Percentiles rank a stretch among this genome's conserved stretches.
Evolutionary conservation across 208 protist genomes (phyloP).

Genomic region (Acanthamoeba castellanii): DNA sequence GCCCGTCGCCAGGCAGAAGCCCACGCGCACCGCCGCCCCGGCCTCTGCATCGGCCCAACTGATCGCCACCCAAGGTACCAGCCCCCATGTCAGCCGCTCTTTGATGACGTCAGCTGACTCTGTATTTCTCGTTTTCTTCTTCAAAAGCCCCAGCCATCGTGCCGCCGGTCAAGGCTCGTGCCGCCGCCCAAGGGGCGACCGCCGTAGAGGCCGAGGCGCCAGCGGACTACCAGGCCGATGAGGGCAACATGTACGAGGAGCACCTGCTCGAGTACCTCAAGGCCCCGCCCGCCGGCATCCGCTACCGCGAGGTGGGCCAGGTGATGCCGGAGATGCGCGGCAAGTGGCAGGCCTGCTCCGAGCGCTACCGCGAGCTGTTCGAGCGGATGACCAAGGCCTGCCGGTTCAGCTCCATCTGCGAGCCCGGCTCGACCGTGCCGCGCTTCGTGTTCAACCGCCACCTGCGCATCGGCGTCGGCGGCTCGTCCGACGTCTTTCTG

Average conservation of each 20-base stretch:
- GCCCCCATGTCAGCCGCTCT: too few species aligned
- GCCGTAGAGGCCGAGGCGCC: not conserved
- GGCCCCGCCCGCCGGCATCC: not conserved
- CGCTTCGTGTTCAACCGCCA: conserved; percentile 30
- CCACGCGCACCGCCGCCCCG: too few species aligned
- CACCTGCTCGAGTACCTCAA: not conserved
- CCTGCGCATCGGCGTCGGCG: not conserved
- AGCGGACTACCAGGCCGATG: not conserved
- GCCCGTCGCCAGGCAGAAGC: too few species aligned
- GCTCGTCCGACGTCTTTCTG: conserved; percentile 11
- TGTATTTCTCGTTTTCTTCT: too few species aligned
- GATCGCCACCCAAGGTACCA: too few species aligned
- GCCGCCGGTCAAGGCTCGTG: too few species aligned
- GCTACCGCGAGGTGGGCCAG: not conserved
- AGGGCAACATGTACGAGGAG: not conserved
- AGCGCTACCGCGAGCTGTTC: conserved; percentile 22
- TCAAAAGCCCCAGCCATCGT: too few species aligned
- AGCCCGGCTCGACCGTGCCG: not conserved
- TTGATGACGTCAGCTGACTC: too few species aligned
- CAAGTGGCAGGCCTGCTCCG: conserved; percentile 34
- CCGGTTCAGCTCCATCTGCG: not conserved
- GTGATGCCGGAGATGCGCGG: not conserved
- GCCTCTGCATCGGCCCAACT: too few species aligned
- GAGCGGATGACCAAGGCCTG: not conserved
- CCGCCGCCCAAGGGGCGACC: too few species aligned